Base-by-base conservation (phyloP, 2,329 filamentous ascomycete genomes). In the Neopestalotiopsis rosae region DNA sequence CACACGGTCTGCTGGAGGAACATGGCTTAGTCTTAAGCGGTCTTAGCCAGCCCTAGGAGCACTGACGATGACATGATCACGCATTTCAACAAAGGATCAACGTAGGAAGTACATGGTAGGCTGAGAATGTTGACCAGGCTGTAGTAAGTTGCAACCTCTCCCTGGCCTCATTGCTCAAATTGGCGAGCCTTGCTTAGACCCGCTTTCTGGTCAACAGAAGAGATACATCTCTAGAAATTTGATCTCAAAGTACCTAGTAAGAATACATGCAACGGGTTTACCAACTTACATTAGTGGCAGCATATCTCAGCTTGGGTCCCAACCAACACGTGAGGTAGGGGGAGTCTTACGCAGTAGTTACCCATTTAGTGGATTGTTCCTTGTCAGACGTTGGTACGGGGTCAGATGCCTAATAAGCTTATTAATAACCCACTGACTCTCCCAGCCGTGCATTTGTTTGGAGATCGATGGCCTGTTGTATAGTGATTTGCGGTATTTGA, bases 321-420 rank as follows among this genome's bases (percentile, higher is more conserved):
- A 38, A 38, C 34, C 34, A 38, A 38, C 34, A 38, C 34, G 6
- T 38, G 34, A 38, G 34, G 34, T 38, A 52, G 17, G 45, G 14
- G 7, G 45, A 52, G 17, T 52, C 17, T 52, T 52, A 52, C 45
- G 45, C 45, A 52, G 45, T 52, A 52, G 45, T 52, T 52, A 9
- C 45, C 45, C 45, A 52, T 9, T 52, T 52, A 52, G 45, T 52
- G 45, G 45, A 52, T 52, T 52, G n/a, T 52, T 52, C 45, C 45
- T 52, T 52, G 45, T 52, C 45, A 52, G 45, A 52, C n/a, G 45
- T 52, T 52, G 45, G 45, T 9, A 52, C 45, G 45, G 45, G 45
- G 45, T 52, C 45, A 20, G 45, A 52, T 52, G 45, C 45, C 14
- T 17, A 52, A 52, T 52, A 52, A 52, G 45, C 45, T 52, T 52